Conservation (phyloP, 768 basidiomycete species). For the Tricholoma hemisulphureum region DNA sequence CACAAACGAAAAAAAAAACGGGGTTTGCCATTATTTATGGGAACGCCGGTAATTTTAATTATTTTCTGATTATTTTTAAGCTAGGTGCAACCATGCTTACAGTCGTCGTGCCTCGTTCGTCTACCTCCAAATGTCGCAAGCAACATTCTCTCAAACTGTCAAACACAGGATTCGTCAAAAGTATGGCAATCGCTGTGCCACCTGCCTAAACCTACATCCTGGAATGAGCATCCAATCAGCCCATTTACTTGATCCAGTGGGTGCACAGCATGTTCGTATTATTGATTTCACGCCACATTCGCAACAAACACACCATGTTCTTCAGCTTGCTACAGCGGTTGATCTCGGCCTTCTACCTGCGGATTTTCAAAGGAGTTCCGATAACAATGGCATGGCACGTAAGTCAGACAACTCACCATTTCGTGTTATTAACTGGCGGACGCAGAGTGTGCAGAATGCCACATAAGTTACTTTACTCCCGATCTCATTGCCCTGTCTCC, state of each 20-base stretch:
- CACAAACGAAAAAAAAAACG: too few species aligned
- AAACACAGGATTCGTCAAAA: background rate
- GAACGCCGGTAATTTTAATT: too few species aligned
- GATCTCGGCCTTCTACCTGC: constrained; percentile 6
- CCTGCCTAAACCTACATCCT: constrained; percentile 5
- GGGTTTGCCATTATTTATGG: too few species aligned
- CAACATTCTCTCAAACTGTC: background rate
- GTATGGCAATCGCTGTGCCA: constrained; percentile 5
- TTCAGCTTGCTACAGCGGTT: constrained; percentile 6
- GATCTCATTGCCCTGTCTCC: constrained; percentile 11
- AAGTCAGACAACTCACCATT: constrained; percentile 1
- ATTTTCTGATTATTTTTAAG: too few species aligned
- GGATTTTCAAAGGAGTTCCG: constrained; percentile 7
- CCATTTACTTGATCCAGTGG: constrained; percentile 10
- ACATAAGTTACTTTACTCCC: constrained; percentile 9
- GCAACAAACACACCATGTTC: background rate
- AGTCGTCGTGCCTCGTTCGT: too few species aligned
- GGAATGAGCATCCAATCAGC: constrained; percentile 7
- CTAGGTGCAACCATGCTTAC: too few species aligned
- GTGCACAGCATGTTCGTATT: constrained; percentile 9
- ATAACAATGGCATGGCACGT: constrained; percentile 6
- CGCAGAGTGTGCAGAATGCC: constrained; percentile 10
- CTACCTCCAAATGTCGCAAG: too few species aligned
- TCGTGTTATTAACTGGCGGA: background rate
- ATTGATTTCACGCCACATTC: background rate